Conservation (phyloP, 495 filamentous ascomycete genomes). For the Wilcoxina mikolae region DNA sequence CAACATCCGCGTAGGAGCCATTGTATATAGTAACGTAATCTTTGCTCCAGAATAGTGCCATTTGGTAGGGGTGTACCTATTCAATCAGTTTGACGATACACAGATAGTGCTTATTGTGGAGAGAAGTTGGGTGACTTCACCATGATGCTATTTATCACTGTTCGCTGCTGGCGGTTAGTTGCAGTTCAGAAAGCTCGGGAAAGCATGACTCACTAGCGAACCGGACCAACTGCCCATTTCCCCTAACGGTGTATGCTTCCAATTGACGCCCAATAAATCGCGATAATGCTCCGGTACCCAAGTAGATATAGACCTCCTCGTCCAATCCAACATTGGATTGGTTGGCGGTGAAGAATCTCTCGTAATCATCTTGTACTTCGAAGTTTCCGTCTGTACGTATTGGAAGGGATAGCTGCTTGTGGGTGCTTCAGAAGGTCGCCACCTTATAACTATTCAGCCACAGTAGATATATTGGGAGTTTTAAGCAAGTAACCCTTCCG, state of each 20-base stretch:
- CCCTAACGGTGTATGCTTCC: slow-evolving; percentile 3
- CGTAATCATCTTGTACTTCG: slow-evolving; percentile 3
- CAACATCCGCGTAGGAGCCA: slow-evolving; percentile 12
- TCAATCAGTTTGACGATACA: neutral
- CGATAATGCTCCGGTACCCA: slow-evolving; percentile 6
- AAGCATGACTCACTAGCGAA: neutral
- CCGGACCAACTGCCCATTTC: neutral
- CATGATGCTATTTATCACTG: slow-evolving; percentile 1
- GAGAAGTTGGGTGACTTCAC: no score
- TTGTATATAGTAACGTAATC: slow-evolving; percentile 20
- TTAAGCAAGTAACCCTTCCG: no score
- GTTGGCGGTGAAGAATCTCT: neutral
- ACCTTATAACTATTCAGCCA: no score
- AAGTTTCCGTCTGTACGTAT: slow-evolving; percentile 2
- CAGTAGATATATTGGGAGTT: no score
- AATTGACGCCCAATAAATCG: neutral
- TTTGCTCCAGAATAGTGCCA: slow-evolving; percentile 16
- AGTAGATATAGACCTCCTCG: neutral
- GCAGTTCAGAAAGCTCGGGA: neutral
- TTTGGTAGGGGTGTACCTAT: slow-evolving; percentile 4
- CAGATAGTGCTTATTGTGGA: no score
- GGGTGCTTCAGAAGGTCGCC: slow-evolving; percentile 1
- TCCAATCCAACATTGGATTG: slow-evolving; percentile 7
- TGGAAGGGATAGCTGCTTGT: slow-evolving; percentile 3
- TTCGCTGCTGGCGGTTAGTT: neutral